A percentile compares a stretch with the other conserved stretches of the same genome.
Conservation (phyloP, 495 filamentous ascomycete species). For the Tuber umbilicatum region DNA sequence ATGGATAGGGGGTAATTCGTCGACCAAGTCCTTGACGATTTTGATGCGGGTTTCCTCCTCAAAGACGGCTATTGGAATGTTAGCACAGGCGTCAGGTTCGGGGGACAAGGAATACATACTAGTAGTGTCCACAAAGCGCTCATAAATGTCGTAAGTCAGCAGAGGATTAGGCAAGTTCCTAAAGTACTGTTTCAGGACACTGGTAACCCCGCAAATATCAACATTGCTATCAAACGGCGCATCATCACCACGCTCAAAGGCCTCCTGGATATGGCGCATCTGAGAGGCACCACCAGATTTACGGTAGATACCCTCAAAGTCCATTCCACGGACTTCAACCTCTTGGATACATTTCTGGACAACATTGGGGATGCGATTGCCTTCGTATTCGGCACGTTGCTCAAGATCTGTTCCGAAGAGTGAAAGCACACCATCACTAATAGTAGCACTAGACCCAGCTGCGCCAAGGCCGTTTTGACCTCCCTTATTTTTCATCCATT, state of each 20-base stretch:
- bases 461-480: slow-evolving; percentile 26
- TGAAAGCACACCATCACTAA: slow-evolving; percentile 36
- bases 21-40: slow-evolving; percentile 62
- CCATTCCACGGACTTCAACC: slow-evolving; percentile 94
- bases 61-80: slow-evolving; percentile 47
- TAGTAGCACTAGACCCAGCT: slow-evolving; percentile 21
- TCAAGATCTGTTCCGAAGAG: slow-evolving; percentile 90
- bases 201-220: slow-evolving; percentile 95
- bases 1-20: slow-evolving; percentile 72
- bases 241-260: slow-evolving; percentile 76
- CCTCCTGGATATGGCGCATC: slow-evolving; percentile 77
- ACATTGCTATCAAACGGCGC: slow-evolving; percentile 89
- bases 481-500: slow-evolving; percentile 37
- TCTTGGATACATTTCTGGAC: slow-evolving; percentile 94
- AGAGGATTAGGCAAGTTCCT: slow-evolving; percentile 84
- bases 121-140: slow-evolving; percentile 72
- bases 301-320: slow-evolving; percentile 95
- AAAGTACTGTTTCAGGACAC: slow-evolving; percentile 95
- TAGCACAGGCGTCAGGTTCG: slow-evolving; percentile 14
- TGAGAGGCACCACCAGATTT: slow-evolving; percentile 88
- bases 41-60: slow-evolving; percentile 57
- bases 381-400: slow-evolving; percentile 80
- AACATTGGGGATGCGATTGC: slow-evolving; percentile 79
- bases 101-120: slow-evolving; percentile 46
- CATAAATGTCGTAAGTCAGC: slow-evolving; percentile 88